These are phyloP conservation scores for Russula foetens DNA, from an alignment of 768 basidiomycete species.

Conservation along the genomic window DNA sequence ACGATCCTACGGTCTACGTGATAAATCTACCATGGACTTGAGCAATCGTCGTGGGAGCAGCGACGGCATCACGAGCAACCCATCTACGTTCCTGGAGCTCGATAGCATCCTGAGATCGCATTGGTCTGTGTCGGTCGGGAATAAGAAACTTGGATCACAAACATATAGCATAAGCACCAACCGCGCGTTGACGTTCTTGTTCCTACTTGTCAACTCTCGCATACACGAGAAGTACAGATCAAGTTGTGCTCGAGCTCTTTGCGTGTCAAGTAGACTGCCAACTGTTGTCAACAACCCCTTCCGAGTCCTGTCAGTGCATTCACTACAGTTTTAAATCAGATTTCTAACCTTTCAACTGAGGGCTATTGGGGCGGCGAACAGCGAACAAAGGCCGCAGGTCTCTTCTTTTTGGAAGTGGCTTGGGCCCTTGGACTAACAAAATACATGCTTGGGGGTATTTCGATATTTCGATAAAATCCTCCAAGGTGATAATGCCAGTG, in stretches of 20 bases:
- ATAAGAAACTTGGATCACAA: slow-evolving; percentile 22
- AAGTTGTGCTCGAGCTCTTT: slow-evolving; percentile 78
- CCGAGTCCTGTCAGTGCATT: no score
- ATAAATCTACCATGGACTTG: slow-evolving; percentile 87
- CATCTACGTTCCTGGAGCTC: slow-evolving; percentile 83
- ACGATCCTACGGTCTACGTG: no score
- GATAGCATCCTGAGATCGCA: slow-evolving; percentile 63
- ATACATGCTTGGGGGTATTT: no score
- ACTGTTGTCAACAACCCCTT: slow-evolving; percentile 84
- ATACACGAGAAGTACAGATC: slow-evolving; percentile 91
- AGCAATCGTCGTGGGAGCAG: slow-evolving; percentile 81
- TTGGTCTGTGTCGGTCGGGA: slow-evolving; percentile 1
- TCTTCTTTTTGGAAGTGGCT: no score
- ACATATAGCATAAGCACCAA: slow-evolving; percentile 97
- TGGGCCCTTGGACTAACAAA: no score
- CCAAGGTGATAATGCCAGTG: no score
- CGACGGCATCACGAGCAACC: slow-evolving; percentile 60
- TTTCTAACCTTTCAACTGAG: no score
- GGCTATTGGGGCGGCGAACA: no score
- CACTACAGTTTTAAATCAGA: no score
- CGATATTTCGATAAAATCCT: no score
- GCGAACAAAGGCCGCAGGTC: no score
- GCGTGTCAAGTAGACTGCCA: slow-evolving; percentile 72
- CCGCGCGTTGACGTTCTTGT: slow-evolving; percentile 67
- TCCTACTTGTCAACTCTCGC: slow-evolving; percentile 73